Conservation (phyloP, 2,329 filamentous ascomycete genomes). For the Penicillium sp. region DNA sequence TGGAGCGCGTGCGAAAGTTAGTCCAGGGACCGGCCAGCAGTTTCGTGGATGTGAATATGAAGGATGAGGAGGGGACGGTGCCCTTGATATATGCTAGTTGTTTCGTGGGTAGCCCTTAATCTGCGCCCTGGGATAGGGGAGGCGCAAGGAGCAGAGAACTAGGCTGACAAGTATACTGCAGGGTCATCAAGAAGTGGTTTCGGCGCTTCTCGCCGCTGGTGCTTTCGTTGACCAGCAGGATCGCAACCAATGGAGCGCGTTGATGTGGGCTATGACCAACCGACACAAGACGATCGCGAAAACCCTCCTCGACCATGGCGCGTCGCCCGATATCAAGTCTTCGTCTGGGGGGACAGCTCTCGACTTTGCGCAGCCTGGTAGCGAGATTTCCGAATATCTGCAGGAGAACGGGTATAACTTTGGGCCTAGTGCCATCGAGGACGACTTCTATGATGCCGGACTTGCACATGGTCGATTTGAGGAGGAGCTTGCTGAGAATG, state of each 20-base stretch:
- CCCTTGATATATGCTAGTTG: constrained; percentile 96
- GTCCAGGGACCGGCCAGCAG: constrained; percentile 66
- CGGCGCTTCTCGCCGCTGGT: constrained; percentile 75
- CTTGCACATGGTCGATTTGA: constrained; percentile 92
- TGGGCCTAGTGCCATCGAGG: constrained; percentile 41
- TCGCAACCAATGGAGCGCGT: constrained; percentile 90
- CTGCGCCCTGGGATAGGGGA: not conserved
- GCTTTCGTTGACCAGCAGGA: constrained; percentile 90
- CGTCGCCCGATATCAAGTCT: constrained; percentile 92
- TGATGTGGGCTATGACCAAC: constrained; percentile 99
- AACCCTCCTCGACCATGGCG: constrained; percentile 81
- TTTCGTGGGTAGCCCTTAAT: constrained; percentile 59
- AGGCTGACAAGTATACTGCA: constrained; percentile 29
- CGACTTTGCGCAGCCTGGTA: constrained; percentile 91
- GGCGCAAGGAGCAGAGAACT: not conserved
- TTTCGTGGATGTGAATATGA: constrained; percentile 77
- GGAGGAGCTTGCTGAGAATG: constrained; percentile 94
- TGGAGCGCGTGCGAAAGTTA: constrained; percentile 70
- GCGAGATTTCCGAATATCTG: constrained; percentile 92
- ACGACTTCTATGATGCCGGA: constrained; percentile 91
- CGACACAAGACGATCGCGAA: constrained; percentile 95
- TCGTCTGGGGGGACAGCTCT: constrained; percentile 89
- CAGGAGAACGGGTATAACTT: constrained; percentile 84
- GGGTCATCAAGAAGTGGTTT: constrained; percentile 86
- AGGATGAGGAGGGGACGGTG: constrained; percentile 93